These are phyloP conservation scores for Echria macrotheca DNA, from an alignment of 495 filamentous ascomycete genomes.

Conservation along the genomic window DNA sequence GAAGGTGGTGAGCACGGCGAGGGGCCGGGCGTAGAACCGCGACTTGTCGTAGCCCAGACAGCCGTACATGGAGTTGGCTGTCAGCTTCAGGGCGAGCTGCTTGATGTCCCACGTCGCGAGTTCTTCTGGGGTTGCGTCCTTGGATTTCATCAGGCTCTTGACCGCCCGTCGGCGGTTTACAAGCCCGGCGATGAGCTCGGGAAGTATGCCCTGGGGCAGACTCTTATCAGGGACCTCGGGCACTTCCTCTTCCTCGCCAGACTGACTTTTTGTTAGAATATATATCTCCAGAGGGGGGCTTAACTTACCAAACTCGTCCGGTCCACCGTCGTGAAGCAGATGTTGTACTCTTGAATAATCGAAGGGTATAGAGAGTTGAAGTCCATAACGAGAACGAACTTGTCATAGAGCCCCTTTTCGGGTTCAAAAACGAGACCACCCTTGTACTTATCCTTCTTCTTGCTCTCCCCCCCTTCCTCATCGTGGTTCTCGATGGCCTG, in stretches of 20 bases:
- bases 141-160: conserved; percentile 94
- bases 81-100: conserved; percentile 92
- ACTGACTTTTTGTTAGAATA: conserved; percentile 40
- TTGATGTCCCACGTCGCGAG: conserved; percentile 97
- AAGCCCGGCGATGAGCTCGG: conserved; percentile 81
- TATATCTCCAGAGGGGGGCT: not conserved
- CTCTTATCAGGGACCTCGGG: conserved; percentile 63
- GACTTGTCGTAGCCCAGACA: conserved; percentile 95
- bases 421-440: conserved; percentile 97
- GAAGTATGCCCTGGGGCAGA: conserved; percentile 68
- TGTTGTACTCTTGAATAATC: conserved; percentile 99
- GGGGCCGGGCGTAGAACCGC: conserved; percentile 90
- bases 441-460: conserved; percentile 99
- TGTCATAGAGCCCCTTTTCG: conserved; percentile 94
- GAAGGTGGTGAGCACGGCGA: conserved; percentile 92
- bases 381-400: conserved; percentile 97
- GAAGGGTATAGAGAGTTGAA: conserved; percentile 99
- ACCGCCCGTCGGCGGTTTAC: conserved; percentile 84
- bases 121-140: conserved; percentile 76
- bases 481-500: conserved; percentile 53
- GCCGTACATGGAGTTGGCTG: conserved; percentile 99
- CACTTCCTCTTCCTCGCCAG: conserved; percentile 74
- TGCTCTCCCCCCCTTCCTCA: conserved; percentile 59
- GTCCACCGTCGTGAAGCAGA: conserved; percentile 97
- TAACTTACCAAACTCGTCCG: conserved; percentile 53